Conservation (phyloP, 495 filamentous ascomycete species). For the Penicillium longicatenatum region DNA sequence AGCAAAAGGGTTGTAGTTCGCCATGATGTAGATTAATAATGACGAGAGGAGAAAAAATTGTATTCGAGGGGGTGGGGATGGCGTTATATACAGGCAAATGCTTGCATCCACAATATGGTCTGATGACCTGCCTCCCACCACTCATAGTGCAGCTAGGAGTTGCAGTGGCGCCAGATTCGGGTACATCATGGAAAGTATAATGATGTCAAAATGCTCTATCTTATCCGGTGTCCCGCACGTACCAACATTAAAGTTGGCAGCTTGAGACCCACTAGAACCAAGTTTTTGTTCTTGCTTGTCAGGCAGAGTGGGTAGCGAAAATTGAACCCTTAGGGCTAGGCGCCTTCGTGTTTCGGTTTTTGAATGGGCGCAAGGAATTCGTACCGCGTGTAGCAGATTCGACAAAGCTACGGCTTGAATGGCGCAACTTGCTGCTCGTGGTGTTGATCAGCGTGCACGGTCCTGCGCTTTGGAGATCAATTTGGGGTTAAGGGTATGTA, state of each 20-base stretch:
- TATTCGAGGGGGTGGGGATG: slow-evolving; percentile 1
- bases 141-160: not conserved
- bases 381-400: slow-evolving; percentile 1
- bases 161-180: slow-evolving; percentile 5
- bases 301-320: too few relatives aligned
- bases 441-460: slow-evolving; percentile 21
- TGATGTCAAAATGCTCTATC: slow-evolving; percentile 12
- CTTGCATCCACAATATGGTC: slow-evolving; percentile 1
- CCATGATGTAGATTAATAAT: slow-evolving; percentile 17
- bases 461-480: slow-evolving; percentile 9
- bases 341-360: not conserved
- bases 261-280: slow-evolving; percentile 2
- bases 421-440: slow-evolving; percentile 13
- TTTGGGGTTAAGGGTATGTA: slow-evolving; percentile 4
- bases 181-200: not conserved
- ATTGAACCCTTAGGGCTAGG: not conserved
- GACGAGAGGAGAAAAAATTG: not conserved
- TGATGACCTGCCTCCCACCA: not conserved
- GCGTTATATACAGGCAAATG: slow-evolving; percentile 12
- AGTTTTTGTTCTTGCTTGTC: not conserved
- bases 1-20: slow-evolving; percentile 66
- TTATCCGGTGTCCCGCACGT: not conserved
- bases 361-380: not conserved
- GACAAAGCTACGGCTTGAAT: slow-evolving; percentile 6
- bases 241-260: slow-evolving; percentile 8